Percentiles rank a stretch among this genome's conserved stretches.
These are phyloP conservation scores for Boletus sp. DNA, from an alignment of 1,284 basidiomycete species.

Conservation along the genomic window DNA sequence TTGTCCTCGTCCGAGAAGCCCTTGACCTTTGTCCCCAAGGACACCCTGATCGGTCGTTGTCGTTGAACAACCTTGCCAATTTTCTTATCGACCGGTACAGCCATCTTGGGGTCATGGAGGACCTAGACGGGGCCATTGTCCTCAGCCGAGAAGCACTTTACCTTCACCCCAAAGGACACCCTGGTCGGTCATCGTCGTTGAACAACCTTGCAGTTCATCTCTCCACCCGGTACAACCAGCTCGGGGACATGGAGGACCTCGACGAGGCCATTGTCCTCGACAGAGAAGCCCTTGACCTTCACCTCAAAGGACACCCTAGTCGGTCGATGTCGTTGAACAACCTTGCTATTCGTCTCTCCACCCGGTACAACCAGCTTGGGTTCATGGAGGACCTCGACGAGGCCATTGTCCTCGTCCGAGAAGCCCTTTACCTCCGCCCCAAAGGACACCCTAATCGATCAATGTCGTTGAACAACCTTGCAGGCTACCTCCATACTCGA, in stretches of 20 bases:
- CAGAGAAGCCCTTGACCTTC: not conserved
- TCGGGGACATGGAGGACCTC: not conserved
- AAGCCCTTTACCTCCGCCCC: not conserved
- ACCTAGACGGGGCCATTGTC: not conserved
- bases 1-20: no score
- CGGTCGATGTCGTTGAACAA: not conserved
- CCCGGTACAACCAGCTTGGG: not conserved
- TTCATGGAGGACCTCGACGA: not conserved
- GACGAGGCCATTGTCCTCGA: not conserved
- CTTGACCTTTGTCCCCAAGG: no score
- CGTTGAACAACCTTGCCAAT: no score
- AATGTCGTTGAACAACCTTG: no score
- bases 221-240: not conserved
- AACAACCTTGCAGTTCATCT: not conserved
- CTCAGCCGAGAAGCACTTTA: not conserved
- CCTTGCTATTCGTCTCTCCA: not conserved
- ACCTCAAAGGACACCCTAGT: no score
- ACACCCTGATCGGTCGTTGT: no score
- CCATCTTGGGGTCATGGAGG: no score
- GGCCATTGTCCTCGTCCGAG: not conserved
- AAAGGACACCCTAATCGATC: no score
- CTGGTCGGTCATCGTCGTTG: not conserved
- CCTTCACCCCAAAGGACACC: no score
- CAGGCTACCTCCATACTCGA: no score
- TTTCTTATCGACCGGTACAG: no score